phyloP scores from a whole-genome alignment of 164 flowering plant genomes.

The Nelumbo lutea region DNA sequence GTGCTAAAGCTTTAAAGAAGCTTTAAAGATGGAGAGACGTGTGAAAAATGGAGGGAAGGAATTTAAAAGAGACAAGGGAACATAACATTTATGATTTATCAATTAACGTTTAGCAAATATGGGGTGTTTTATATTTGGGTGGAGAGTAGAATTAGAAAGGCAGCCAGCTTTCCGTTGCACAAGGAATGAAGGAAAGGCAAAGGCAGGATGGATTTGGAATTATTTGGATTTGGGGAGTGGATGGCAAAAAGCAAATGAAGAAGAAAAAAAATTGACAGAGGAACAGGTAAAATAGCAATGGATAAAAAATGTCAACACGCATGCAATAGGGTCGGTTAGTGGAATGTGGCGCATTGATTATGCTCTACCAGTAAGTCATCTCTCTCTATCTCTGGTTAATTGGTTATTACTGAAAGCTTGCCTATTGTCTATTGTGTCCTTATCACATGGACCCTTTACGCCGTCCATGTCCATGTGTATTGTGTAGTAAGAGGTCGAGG shows the following conservation, averaged over 20 bases:
- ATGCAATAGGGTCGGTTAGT: slow-evolving; percentile 31
- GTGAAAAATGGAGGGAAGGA: too few species aligned
- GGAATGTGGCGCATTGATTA: slow-evolving; percentile 23
- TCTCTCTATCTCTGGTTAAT: not conserved
- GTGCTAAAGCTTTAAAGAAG: too few species aligned
- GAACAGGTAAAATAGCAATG: not conserved
- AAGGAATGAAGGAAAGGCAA: too few species aligned
- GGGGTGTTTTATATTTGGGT: not conserved
- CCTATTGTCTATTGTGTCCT: not conserved
- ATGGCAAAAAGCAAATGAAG: not conserved
- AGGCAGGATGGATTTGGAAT: not conserved
- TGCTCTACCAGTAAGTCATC: not conserved
- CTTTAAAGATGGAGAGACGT: too few species aligned
- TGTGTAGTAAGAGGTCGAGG: too few species aligned
- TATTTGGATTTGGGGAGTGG: too few species aligned
- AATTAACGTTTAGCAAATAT: not conserved
- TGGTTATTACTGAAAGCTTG: too few species aligned
- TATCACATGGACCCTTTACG: not conserved
- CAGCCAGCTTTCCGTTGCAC: too few species aligned
- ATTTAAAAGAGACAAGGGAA: too few species aligned
- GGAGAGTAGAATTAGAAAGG: too few species aligned
- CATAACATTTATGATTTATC: too few species aligned
- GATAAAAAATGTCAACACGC: slow-evolving; percentile 30
- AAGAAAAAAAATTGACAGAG: not conserved
- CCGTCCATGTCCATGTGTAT: not conserved